Evolutionary conservation across 2,329 filamentous ascomycete genomes (phyloP), one percentile per base, ranked within the genome.

Genomic region (Fusarium duplospermum): DNA sequence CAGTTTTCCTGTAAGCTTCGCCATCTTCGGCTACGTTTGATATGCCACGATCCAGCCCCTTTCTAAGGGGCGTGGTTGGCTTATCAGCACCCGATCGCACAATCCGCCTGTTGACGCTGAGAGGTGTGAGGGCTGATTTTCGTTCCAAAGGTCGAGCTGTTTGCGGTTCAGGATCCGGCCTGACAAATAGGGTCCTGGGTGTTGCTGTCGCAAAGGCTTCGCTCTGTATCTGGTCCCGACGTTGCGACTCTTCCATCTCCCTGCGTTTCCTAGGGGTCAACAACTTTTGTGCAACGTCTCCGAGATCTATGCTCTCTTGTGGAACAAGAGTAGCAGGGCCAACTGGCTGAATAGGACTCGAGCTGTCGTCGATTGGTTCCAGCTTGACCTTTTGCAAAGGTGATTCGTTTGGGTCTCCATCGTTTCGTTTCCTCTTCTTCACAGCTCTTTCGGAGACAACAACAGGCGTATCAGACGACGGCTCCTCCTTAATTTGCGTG

Each of bases 261-360:
- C 78, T 81, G 11, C 79, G 80, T 64, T 84, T 84, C 52, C 82
- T 78, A 3, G 83, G 83, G 1, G 83, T 84, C 27, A 76, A 72
- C n/a, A 83, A 75, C 42, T 63, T 77, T 35, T 81, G 79, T 10
- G 70, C 78, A 42, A 81, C 80, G 18, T 82, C 80, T 16, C 80
- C 83, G 2, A 93, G 83, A 76, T 93, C 91, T 60, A 92, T 84
- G 63, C 89, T 92, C 61, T 91, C 90, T 45, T 88, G 84, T 47
- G 42, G 42, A 47, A 47, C 42, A 67, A 86, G 68, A 9, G 70
- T 69, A 52, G 65, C 68, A 9, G 76, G 70, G 3, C 73, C 72
- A 4, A 68, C 56, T 3, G 76, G 64, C 18, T 76, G 24, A 22
- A 79, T 61, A n/a, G 80, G 81, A 50, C 81, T 83, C 5, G 79